Evolutionary conservation across 1,284 basidiomycete genomes (phyloP).

Genomic region (Xerocomus nothofagi): DNA sequence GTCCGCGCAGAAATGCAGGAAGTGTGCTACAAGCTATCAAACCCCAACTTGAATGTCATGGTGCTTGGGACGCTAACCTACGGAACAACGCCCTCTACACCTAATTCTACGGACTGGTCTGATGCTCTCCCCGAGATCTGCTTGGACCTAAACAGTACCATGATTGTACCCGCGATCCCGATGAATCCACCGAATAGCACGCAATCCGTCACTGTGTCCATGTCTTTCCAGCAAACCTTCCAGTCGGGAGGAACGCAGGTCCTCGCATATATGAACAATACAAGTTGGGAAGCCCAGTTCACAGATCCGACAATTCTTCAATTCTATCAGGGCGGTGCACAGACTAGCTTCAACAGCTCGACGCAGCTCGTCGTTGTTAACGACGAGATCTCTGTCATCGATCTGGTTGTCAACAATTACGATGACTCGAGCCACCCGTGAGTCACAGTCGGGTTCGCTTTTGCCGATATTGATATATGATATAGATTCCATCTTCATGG

Average conservation of each 20-base stretch:
- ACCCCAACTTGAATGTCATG: constrained; percentile 32
- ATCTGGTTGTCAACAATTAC: constrained; percentile 24
- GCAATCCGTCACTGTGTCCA: constrained; percentile 14
- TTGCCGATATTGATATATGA: neutral
- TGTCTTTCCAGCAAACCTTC: constrained; percentile 34
- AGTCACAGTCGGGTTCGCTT: constrained; percentile 2
- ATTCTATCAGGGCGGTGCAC: constrained; percentile 28
- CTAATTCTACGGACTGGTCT: constrained; percentile 30
- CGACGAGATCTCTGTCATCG: constrained; percentile 32
- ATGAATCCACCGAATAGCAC: constrained; percentile 34
- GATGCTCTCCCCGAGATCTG: constrained; percentile 27
- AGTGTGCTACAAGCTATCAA: constrained; percentile 31
- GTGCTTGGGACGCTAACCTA: constrained; percentile 34
- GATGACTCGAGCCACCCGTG: constrained; percentile 36
- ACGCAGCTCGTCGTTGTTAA: constrained; percentile 29
- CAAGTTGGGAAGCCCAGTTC: constrained; percentile 27
- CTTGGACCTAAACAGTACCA: constrained; percentile 30
- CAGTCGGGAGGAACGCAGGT: constrained; percentile 30
- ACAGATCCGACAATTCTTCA: constrained; percentile 33
- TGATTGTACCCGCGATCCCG: constrained; percentile 28
- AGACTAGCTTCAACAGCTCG: constrained; percentile 26
- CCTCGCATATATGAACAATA: constrained; percentile 30
- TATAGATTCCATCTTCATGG: constrained; percentile 35
- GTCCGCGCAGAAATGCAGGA: constrained; percentile 35
- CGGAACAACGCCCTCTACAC: constrained; percentile 25